Conservation (phyloP, 2,329 filamentous ascomycete genomes). For the Elsinoe ampelina region DNA sequence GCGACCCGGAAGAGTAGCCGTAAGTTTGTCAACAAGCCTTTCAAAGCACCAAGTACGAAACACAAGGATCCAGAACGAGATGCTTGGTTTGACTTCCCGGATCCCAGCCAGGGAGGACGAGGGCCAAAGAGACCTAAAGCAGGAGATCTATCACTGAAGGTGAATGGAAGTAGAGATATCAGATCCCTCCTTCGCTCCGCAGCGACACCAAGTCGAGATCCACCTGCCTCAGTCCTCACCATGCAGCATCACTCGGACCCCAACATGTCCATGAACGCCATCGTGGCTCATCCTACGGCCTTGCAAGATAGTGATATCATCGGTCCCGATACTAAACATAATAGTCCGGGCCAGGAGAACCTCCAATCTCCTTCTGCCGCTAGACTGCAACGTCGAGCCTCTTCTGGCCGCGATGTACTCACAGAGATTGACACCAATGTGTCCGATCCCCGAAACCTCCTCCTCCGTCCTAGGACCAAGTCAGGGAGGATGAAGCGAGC, state of each 20-base stretch:
- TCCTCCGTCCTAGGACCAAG: slow-evolving; percentile 13
- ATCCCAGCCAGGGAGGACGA: not conserved
- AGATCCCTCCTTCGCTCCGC: no score
- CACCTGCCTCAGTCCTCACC: no score
- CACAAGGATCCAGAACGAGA: slow-evolving; percentile 16
- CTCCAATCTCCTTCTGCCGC: not conserved
- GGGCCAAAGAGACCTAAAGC: not conserved
- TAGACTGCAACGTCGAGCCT: not conserved
- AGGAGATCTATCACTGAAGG: not conserved
- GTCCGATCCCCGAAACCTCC: slow-evolving; percentile 13
- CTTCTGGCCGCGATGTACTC: not conserved
- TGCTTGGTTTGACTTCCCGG: slow-evolving; percentile 21
- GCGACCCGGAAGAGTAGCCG: no score
- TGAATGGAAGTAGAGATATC: no score
- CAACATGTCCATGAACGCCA: no score
- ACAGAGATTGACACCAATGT: slow-evolving; percentile 1
- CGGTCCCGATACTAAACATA: not conserved
- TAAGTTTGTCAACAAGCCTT: slow-evolving; percentile 23
- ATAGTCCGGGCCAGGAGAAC: not conserved
- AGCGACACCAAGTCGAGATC: not conserved
- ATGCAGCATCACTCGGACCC: no score
- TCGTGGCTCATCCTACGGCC: no score
- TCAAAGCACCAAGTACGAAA: slow-evolving; percentile 20
- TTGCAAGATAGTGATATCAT: not conserved
- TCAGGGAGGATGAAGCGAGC: slow-evolving; percentile 19